phyloP scores from a whole-genome alignment of 805 yeast genomes.

The Saccharomyces jurei region DNA sequence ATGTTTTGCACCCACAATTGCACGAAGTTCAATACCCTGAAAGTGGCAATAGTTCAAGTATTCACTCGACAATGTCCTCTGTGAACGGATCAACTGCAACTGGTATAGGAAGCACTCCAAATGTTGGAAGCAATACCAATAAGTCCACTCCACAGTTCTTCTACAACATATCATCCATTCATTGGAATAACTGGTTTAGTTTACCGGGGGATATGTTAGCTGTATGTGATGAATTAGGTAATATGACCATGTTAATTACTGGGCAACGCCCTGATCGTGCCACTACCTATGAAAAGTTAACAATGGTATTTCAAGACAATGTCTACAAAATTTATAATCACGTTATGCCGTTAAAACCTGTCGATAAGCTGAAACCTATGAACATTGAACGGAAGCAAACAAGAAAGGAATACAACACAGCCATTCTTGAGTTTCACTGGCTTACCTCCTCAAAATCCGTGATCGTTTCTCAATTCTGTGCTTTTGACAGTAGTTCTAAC shows the following conservation, averaged over 20 bases:
- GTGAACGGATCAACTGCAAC: conserved; percentile 1
- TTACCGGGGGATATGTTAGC: conserved; percentile 70
- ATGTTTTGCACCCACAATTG: conserved; percentile 27
- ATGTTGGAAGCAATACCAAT: conserved; percentile 7
- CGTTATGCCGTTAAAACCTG: conserved; percentile 24
- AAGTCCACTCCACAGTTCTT: conserved; percentile 21
- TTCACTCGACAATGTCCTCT: conserved; percentile 5
- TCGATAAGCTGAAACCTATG: conserved; percentile 22
- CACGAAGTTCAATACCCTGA: conserved; percentile 14
- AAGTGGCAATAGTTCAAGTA: conserved; percentile 3
- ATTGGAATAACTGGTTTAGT: conserved; percentile 57
- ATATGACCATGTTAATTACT: conserved; percentile 46
- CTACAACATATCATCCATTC: conserved; percentile 39
- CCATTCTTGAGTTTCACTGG: conserved; percentile 38
- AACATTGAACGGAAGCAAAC: conserved; percentile 30
- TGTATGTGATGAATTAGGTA: conserved; percentile 64
- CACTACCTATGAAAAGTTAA: conserved; percentile 27
- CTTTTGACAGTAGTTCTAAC: conserved; percentile 22
- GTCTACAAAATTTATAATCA: conserved; percentile 26
- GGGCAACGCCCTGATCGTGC: conserved; percentile 38
- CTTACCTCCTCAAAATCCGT: conserved; percentile 33
- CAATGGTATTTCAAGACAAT: conserved; percentile 35
- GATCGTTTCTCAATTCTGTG: conserved; percentile 27
- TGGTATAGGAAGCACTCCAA: conserved; percentile 10
- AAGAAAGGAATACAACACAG: conserved; percentile 28